phyloP scores from a whole-genome alignment of 139 green algal species.

The Micromonas commoda region DNA sequence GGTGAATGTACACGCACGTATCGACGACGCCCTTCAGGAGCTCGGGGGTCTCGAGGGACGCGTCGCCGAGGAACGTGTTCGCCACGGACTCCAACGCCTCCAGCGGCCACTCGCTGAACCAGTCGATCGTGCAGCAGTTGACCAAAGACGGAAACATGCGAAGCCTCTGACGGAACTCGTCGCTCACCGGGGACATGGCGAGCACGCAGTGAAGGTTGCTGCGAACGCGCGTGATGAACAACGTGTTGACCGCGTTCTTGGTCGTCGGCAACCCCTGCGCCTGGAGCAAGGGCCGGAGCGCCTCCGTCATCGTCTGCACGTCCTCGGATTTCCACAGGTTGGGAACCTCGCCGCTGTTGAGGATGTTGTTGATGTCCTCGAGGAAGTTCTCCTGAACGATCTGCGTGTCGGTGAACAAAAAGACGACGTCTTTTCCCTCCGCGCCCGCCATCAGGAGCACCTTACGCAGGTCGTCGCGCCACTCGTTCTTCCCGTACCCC shows the following conservation, averaged over 20 bases:
- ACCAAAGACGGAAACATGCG: conserved; percentile 81
- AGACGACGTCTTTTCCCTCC: conserved; percentile 62
- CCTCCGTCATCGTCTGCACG: conserved; percentile 55
- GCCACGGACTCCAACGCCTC: conserved; percentile 59
- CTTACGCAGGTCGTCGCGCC: conserved; percentile 57
- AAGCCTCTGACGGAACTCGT: conserved; percentile 71
- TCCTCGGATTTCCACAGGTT: conserved; percentile 59
- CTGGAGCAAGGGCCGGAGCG: conserved; percentile 55
- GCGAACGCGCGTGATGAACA: conserved; percentile 48
- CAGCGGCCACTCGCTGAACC: conserved; percentile 70
- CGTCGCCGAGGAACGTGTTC: conserved; percentile 42
- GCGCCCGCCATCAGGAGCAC: conserved; percentile 64
- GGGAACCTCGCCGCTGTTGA: conserved; percentile 70
- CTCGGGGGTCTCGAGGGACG: not conserved
- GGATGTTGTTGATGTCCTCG: conserved; percentile 81
- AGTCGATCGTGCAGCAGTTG: conserved; percentile 82
- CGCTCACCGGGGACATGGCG: conserved; percentile 68
- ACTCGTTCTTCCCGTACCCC: conserved; percentile 54
- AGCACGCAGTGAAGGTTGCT: conserved; percentile 70
- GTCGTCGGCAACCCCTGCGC: conserved; percentile 49
- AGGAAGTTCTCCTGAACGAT: conserved; percentile 73
- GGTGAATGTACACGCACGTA: conserved; percentile 56
- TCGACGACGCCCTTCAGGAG: conserved; percentile 46
- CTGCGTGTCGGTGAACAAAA: conserved; percentile 78
- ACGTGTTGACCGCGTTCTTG: conserved; percentile 54